phyloP scores from a whole-genome alignment of 2,329 filamentous ascomycete genomes.

The Paraphoma sp. region DNA sequence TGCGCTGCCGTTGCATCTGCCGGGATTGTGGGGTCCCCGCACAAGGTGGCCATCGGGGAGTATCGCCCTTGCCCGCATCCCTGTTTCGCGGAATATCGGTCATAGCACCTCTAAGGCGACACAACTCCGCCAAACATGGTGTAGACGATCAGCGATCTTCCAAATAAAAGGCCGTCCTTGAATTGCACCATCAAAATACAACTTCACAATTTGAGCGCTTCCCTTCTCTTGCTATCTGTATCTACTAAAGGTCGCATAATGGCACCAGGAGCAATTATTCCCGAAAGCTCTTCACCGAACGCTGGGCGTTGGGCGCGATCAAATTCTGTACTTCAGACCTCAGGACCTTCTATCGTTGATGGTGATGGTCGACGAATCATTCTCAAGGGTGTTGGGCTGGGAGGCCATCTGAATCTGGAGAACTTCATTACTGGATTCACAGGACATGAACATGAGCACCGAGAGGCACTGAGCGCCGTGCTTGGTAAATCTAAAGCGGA shows the following conservation, averaged over 20 bases:
- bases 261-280: not conserved
- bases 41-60: too few relatives aligned
- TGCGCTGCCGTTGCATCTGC: too few relatives aligned
- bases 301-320: not conserved
- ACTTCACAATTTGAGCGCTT: slow-evolving; percentile 46
- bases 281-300: not conserved
- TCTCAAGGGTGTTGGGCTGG: slow-evolving; percentile 20
- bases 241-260: not conserved
- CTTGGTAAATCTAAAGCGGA: slow-evolving; percentile 17
- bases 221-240: not conserved
- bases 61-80: too few relatives aligned
- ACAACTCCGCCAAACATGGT: too few relatives aligned
- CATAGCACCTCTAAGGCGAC: too few relatives aligned
- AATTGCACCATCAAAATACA: too few relatives aligned
- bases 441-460: slow-evolving; percentile 21
- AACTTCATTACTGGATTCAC: slow-evolving; percentile 23
- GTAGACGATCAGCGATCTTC: too few relatives aligned
- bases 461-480: slow-evolving; percentile 10
- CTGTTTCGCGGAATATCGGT: too few relatives aligned
- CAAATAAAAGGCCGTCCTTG: too few relatives aligned
- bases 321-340: not conserved
- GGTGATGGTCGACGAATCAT: slow-evolving; percentile 13
- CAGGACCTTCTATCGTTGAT: slow-evolving; percentile 16
- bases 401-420: slow-evolving; percentile 24
- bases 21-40: too few relatives aligned